A percentile compares a stretch with the other conserved stretches of the same genome.
phyloP scores from a whole-genome alignment of 1,284 basidiomycete species.

The Melampsora larici-populina region DNA sequence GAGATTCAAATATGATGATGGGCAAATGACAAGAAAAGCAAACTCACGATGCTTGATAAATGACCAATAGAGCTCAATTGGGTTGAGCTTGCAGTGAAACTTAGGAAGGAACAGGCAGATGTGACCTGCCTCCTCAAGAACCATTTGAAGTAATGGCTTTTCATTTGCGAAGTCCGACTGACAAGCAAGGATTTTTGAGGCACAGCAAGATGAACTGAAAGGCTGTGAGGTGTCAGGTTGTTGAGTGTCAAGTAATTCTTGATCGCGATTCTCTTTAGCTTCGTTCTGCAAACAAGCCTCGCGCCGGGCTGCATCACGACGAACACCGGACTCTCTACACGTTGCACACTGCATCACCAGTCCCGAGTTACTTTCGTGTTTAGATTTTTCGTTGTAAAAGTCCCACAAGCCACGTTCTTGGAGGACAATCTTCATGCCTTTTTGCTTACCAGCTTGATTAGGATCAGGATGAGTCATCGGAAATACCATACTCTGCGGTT shows the following conservation, averaged over 20 bases:
- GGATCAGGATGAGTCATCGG: neutral
- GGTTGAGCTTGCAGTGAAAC: too few species aligned
- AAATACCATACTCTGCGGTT: neutral
- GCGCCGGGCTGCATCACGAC: neutral
- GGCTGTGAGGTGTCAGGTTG: neutral
- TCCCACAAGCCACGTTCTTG: conserved; percentile 6
- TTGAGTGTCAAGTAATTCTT: neutral
- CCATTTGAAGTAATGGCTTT: too few species aligned
- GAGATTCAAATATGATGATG: too few species aligned
- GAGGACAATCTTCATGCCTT: neutral
- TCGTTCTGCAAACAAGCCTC: neutral
- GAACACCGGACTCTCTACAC: neutral
- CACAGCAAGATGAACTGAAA: neutral
- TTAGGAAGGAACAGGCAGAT: too few species aligned
- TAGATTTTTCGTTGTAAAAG: neutral
- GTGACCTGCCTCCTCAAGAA: too few species aligned
- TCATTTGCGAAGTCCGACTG: conserved; percentile 13
- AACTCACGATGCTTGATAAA: too few species aligned
- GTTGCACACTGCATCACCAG: neutral
- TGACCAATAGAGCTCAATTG: too few species aligned
- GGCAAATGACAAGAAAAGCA: too few species aligned
- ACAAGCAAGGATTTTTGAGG: neutral
- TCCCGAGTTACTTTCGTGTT: neutral
- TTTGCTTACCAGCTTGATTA: neutral
- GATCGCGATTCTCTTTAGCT: neutral